A percentile compares a stretch with the other conserved stretches of the same genome.
phyloP scores from a whole-genome alignment of 352 stramenopile species.

The Phytopythium kandeliae region DNA sequence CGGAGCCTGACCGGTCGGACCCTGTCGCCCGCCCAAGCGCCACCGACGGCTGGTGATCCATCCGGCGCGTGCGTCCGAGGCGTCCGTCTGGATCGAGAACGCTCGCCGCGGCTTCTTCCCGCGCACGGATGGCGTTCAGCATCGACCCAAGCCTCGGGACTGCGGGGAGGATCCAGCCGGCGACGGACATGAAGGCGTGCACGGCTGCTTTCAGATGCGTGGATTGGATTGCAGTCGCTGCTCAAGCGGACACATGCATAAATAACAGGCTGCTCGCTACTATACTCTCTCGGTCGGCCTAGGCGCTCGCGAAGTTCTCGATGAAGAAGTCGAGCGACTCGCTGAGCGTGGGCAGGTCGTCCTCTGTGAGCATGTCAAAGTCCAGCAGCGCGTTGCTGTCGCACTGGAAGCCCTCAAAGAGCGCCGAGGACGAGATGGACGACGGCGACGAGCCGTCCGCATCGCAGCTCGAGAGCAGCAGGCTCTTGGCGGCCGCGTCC shows the following conservation, averaged over 20 bases:
- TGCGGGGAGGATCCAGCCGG: too few species aligned
- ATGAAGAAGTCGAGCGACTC: conserved; percentile 33
- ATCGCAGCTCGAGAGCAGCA: conserved; percentile 4
- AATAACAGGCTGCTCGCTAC: conserved; percentile 1
- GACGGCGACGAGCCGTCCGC: conserved; percentile 25
- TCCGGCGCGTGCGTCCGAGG: background rate
- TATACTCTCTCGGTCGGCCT: background rate
- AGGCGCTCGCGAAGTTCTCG: conserved; percentile 20
- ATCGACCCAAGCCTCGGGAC: too few species aligned
- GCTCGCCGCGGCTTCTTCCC: conserved; percentile 1
- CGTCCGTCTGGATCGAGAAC: background rate
- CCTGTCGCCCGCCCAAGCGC: background rate
- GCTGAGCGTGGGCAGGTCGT: conserved; percentile 19
- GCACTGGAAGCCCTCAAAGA: conserved; percentile 6
- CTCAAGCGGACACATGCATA: conserved; percentile 1
- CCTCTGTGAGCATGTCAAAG: conserved; percentile 6
- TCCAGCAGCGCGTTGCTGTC: conserved; percentile 4
- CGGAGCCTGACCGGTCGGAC: background rate
- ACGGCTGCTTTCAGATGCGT: background rate
- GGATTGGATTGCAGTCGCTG: background rate
- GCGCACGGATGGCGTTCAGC: too few species aligned
- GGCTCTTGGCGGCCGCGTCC: conserved; percentile 7
- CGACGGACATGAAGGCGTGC: too few species aligned
- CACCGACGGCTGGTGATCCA: background rate
- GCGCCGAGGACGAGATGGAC: conserved; percentile 12